phyloP scores from a whole-genome alignment of 768 basidiomycete species.

The Termitomyces sp. region DNA sequence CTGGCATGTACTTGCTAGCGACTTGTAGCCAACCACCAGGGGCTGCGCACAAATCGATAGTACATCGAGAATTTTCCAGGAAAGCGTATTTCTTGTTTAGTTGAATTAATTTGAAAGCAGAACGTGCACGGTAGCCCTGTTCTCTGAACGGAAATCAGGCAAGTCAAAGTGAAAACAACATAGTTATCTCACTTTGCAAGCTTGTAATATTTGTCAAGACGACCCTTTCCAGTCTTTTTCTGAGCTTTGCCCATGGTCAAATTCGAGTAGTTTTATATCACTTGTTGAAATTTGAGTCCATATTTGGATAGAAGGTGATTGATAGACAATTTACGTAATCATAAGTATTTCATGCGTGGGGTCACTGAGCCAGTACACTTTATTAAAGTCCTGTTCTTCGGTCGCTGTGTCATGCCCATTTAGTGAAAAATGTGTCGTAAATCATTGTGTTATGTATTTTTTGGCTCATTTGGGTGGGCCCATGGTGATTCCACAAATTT shows the following conservation, averaged over 20 bases:
- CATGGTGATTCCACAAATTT: too few species aligned
- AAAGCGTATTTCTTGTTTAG: constrained; percentile 97
- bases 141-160: constrained; percentile 50
- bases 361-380: too few species aligned
- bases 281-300: neutral
- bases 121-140: constrained; percentile 99
- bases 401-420: too few species aligned
- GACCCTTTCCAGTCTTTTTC: constrained; percentile 95
- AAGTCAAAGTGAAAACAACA: neutral
- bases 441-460: too few species aligned
- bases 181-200: constrained; percentile 68
- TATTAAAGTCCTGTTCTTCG: too few species aligned
- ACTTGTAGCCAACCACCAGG: constrained; percentile 99
- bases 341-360: too few species aligned
- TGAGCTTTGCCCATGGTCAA: constrained; percentile 65
- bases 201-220: constrained; percentile 96
- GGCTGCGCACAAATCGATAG: constrained; percentile 96
- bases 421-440: too few species aligned
- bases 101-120: constrained; percentile 98
- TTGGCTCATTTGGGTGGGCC: too few species aligned
- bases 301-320: constrained; percentile 5
- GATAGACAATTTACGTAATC: constrained; percentile 2
- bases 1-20: constrained; percentile 95
- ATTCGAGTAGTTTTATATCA: too few species aligned
- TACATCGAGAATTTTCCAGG: constrained; percentile 83